phyloP scores from a whole-genome alignment of 306 rosid species.

The Sindora glabra region DNA sequence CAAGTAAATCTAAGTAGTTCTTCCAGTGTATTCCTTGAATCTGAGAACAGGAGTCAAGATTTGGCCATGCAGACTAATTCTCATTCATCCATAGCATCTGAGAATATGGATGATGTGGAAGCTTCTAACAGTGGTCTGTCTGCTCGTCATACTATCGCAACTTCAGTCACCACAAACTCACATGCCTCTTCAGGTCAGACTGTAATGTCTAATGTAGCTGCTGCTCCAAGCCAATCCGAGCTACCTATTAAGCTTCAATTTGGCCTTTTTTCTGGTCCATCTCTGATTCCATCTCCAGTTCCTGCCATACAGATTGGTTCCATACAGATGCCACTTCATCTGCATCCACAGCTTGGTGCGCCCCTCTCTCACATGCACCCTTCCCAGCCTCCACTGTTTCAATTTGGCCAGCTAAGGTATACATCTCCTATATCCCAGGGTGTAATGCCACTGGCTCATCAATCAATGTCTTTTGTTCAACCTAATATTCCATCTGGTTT shows the following conservation, averaged over 20 bases:
- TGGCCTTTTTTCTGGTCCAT: slow-evolving; percentile 95
- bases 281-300: slow-evolving; percentile 88
- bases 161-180: slow-evolving; percentile 38
- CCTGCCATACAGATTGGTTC: slow-evolving; percentile 97
- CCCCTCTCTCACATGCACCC: slow-evolving; percentile 68
- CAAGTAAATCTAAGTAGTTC: slow-evolving; percentile 36
- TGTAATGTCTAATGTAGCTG: slow-evolving; percentile 36
- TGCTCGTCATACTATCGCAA: slow-evolving; percentile 37
- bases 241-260: slow-evolving; percentile 85
- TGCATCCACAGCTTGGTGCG: slow-evolving; percentile 74
- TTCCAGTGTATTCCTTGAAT: slow-evolving; percentile 48
- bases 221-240: slow-evolving; percentile 58
- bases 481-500: slow-evolving; percentile 51
- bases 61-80: slow-evolving; percentile 34
- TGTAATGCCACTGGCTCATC: slow-evolving; percentile 70
- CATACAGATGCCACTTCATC: slow-evolving; percentile 96
- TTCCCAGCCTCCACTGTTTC: slow-evolving; percentile 84
- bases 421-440: slow-evolving; percentile 75
- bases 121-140: slow-evolving; percentile 37
- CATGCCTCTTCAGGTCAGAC: slow-evolving; percentile 40
- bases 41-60: slow-evolving; percentile 47
- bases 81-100: slow-evolving; percentile 29
- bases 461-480: slow-evolving; percentile 66
- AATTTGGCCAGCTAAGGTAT: slow-evolving; percentile 91
- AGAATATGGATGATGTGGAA: slow-evolving; percentile 36